Conservation (phyloP, 2,329 filamentous ascomycete genomes). For the Fusarium sp. region DNA sequence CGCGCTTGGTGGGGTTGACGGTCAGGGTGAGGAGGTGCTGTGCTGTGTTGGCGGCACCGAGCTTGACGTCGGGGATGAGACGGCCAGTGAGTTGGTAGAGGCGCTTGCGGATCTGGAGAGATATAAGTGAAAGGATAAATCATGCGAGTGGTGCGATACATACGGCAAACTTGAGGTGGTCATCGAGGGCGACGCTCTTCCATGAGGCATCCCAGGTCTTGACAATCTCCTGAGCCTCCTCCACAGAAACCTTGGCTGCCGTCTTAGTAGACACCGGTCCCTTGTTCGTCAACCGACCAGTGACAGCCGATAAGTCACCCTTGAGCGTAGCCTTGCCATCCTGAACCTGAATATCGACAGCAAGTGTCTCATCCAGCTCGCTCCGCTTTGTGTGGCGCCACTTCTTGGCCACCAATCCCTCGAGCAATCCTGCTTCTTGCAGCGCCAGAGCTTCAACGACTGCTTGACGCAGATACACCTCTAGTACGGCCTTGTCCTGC, state of each 20-base stretch:
- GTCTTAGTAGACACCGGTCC: slow-evolving; percentile 45
- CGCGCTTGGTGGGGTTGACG: slow-evolving; percentile 68
- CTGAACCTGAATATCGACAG: slow-evolving; percentile 57
- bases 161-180: slow-evolving; percentile 83
- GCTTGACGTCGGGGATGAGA: slow-evolving; percentile 79
- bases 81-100: slow-evolving; percentile 86
- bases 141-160: slow-evolving; percentile 51
- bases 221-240: slow-evolving; percentile 61
- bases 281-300: slow-evolving; percentile 52
- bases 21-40: slow-evolving; percentile 70
- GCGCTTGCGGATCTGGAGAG: slow-evolving; percentile 81
- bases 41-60: slow-evolving; percentile 70
- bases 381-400: slow-evolving; percentile 52
- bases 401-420: slow-evolving; percentile 53
- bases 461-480: slow-evolving; percentile 66
- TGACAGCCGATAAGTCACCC: slow-evolving; percentile 56
- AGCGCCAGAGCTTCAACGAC: slow-evolving; percentile 68
- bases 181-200: slow-evolving; percentile 70
- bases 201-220: slow-evolving; percentile 69
- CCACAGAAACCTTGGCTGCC: slow-evolving; percentile 48
- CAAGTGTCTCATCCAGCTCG: slow-evolving; percentile 55
- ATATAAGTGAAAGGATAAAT: slow-evolving; percentile 30
- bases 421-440: slow-evolving; percentile 50
- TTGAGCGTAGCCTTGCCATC: slow-evolving; percentile 59
- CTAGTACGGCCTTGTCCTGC: slow-evolving; percentile 61